Percentiles rank a stretch among this genome's conserved stretches.
These are phyloP conservation scores for Nakazawaea ishiwadae DNA, from an alignment of 805 yeast genomes.

Conservation along the genomic window DNA sequence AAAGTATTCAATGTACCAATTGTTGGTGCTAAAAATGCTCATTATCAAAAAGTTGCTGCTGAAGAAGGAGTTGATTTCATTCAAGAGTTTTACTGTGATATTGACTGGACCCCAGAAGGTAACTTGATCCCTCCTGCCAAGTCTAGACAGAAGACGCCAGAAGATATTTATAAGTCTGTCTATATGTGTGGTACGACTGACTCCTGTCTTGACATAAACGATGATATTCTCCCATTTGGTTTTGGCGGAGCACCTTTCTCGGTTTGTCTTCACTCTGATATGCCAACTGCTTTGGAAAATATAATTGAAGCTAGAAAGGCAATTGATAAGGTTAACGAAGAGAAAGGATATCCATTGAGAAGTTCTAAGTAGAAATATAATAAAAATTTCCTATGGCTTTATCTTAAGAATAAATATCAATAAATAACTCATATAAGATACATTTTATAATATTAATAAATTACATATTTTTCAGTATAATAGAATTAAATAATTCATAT, in stretches of 20 bases:
- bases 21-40: conserved; percentile 30
- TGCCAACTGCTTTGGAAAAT: conserved; percentile 32
- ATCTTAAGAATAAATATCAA: too few relatives aligned
- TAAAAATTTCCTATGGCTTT: too few relatives aligned
- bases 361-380: too few relatives aligned
- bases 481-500: too few relatives aligned
- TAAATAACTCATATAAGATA: too few relatives aligned
- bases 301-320: conserved; percentile 27
- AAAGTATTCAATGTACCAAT: conserved; percentile 31
- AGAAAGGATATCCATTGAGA: conserved; percentile 8
- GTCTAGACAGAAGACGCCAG: conserved; percentile 26
- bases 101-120: conserved; percentile 29
- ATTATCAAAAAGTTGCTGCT: conserved; percentile 23
- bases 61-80: conserved; percentile 29
- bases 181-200: conserved; percentile 24
- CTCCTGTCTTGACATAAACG: conserved; percentile 20
- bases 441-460: too few relatives aligned
- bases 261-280: conserved; percentile 32
- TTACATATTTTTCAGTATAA: too few relatives aligned
- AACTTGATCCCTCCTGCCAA: conserved; percentile 24
- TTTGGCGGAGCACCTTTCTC: conserved; percentile 26
- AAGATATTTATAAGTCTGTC: conserved; percentile 25
- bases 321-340: conserved; percentile 21
- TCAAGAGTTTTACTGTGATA: conserved; percentile 32
- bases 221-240: conserved; percentile 21